Evolutionary conservation across 176 grass and related monocot genomes (phyloP).

Genomic region (Cymbopogon citratus): DNA sequence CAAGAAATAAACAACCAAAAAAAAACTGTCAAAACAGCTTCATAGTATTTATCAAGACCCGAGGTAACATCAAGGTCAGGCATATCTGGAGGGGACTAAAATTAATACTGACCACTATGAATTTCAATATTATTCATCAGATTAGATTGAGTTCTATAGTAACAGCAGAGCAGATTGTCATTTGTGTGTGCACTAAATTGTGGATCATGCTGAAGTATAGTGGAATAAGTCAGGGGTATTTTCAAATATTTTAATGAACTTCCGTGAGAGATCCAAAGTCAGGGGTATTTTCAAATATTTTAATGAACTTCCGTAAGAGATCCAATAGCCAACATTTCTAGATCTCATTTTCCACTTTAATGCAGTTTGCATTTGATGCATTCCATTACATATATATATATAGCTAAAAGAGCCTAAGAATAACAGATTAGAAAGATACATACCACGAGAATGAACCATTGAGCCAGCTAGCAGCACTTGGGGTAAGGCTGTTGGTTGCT

Average conservation of each 20-base stretch:
- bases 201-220: background rate
- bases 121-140: background rate
- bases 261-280: background rate
- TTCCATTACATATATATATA: background rate
- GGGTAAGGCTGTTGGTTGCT: conserved; percentile 4
- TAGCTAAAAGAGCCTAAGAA: conserved; percentile 2
- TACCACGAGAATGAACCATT: conserved; percentile 53
- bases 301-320: no score
- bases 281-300: no score
- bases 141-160: background rate
- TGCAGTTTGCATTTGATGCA: background rate
- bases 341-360: background rate
- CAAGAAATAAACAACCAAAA: conserved; percentile 16
- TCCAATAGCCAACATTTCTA: background rate
- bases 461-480: conserved; percentile 30
- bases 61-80: background rate
- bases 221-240: background rate
- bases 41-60: background rate
- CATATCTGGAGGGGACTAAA: background rate
- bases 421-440: background rate
- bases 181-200: background rate
- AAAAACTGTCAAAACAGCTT: conserved; percentile 1
- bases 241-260: background rate
- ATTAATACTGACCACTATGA: background rate
- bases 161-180: background rate